Evolutionary conservation across 192 early-diverging fungal species (phyloP), one percentile per base, ranked within the genome.

Genomic region (Rhizoclosmatium sp.): DNA sequence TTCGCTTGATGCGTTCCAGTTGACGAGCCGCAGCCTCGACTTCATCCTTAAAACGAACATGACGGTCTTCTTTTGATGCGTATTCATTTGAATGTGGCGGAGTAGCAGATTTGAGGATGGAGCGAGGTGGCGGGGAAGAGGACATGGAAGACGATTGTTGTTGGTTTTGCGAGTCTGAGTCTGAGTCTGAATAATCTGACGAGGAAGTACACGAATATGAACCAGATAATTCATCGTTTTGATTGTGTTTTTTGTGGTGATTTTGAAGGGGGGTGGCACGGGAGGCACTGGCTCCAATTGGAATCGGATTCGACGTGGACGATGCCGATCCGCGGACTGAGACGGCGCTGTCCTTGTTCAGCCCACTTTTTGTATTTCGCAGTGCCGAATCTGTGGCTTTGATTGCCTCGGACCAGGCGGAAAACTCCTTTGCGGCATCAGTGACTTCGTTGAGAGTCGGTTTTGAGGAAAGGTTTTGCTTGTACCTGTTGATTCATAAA

Each of bases 11-110:
- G 2, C 60, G 66, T 16, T 71, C 77, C 21, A 68, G 16, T 47
- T 71, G 68, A 5, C 47, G 42, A 2, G 39, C 40, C 1, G 46
- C 54, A n/a, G 61, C 65, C 41, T 76, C 75, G 1, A 76, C 75
- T 66, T 76, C 75, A 54, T 76, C 75, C 44, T 62, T 47, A 48
- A 76, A 76, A 14, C 75, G 61, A 4, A 76, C 75, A 44, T 65
- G 64, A 2, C 23, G 47, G 45, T 56, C 47, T 4, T 49, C 19
- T 7, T 16, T 4, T 48, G 49, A 23, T 5, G 64, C 39, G 2
- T 3, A n/a, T 21, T 41, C 67, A 46, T 41, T 45, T 14, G 19
- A n/a, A 47, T n/a, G 14, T 16, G 1, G 71, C 23, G 19, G 12
- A 47, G 46, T 71, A 0, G 70, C 19, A 49, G 51, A 10, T 61